phyloP scores from a whole-genome alignment of 371 early-diverging fungal genomes.

The Choanephora cucurbitarum region DNA sequence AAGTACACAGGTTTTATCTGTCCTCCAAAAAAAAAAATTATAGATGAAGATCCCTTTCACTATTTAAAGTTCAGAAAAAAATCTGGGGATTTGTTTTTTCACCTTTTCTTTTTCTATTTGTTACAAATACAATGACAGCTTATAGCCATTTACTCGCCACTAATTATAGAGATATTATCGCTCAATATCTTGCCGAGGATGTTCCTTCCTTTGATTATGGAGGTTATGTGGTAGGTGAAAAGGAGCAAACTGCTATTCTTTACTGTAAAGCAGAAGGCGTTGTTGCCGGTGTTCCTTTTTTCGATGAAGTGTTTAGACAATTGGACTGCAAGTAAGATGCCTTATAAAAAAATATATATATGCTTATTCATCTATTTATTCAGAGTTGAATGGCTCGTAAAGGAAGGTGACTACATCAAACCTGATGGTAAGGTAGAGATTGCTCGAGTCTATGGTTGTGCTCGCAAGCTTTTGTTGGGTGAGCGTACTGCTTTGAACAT shows the following conservation, averaged over 20 bases:
- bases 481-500: constrained; percentile 96
- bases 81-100: no score
- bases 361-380: background rate
- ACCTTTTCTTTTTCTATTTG: background rate
- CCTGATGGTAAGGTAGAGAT: constrained; percentile 70
- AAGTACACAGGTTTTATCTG: no score
- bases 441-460: constrained; percentile 84
- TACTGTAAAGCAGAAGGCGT: constrained; percentile 93
- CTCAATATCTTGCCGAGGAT: constrained; percentile 90
- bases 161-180: constrained; percentile 68
- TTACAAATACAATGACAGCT: constrained; percentile 28
- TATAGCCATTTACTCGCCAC: constrained; percentile 73
- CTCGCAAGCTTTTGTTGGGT: constrained; percentile 86
- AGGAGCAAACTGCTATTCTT: constrained; percentile 79
- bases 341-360: background rate
- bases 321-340: constrained; percentile 84
- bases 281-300: constrained; percentile 94
- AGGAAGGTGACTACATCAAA: constrained; percentile 80
- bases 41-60: no score
- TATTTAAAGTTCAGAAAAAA: no score
- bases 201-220: constrained; percentile 97
- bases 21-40: no score
- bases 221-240: constrained; percentile 94
- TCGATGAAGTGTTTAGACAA: constrained; percentile 91
- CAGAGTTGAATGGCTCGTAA: constrained; percentile 83